phyloP scores from a whole-genome alignment of 495 filamentous ascomycete species.

The Penicillium soppii region DNA sequence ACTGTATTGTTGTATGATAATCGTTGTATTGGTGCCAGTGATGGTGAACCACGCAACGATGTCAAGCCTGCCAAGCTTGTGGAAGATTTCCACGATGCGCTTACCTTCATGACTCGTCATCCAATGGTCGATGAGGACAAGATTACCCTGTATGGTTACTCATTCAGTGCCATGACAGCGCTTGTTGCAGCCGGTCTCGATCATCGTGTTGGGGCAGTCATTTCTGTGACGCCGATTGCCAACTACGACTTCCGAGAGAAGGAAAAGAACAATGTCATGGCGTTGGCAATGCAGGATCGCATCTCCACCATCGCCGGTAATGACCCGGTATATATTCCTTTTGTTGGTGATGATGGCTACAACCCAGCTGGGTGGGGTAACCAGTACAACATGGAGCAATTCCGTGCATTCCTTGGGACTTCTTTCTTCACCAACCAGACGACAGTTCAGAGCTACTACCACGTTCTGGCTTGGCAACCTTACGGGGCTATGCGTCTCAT shows the following conservation, averaged over 20 bases:
- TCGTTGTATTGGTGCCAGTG: conserved; percentile 36
- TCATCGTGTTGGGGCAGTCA: conserved; percentile 18
- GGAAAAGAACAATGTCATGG: conserved; percentile 9
- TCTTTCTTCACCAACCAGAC: background rate
- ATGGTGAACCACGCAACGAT: conserved; percentile 43
- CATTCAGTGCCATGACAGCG: conserved; percentile 25
- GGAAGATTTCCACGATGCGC: conserved; percentile 38
- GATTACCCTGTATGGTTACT: conserved; percentile 44
- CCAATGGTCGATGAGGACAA: conserved; percentile 26
- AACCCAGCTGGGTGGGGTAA: conserved; percentile 33
- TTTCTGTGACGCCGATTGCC: conserved; percentile 26
- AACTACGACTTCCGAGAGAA: background rate
- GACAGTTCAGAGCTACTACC: background rate
- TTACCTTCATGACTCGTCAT: conserved; percentile 27
- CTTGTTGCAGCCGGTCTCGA: conserved; percentile 29
- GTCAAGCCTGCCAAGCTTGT: conserved; percentile 34
- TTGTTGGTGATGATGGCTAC: conserved; percentile 33
- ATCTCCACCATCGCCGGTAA: conserved; percentile 22
- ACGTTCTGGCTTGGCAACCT: background rate
- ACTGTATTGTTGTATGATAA: conserved; percentile 44
- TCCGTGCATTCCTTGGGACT: too few relatives aligned
- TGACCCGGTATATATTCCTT: conserved; percentile 14
- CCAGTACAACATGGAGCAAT: too few relatives aligned
- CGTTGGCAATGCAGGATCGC: conserved; percentile 22
- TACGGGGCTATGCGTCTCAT: background rate